These are phyloP conservation scores for Penicillium fuscoglaucum DNA, from an alignment of 2,329 filamentous ascomycete genomes.

Conservation along the genomic window DNA sequence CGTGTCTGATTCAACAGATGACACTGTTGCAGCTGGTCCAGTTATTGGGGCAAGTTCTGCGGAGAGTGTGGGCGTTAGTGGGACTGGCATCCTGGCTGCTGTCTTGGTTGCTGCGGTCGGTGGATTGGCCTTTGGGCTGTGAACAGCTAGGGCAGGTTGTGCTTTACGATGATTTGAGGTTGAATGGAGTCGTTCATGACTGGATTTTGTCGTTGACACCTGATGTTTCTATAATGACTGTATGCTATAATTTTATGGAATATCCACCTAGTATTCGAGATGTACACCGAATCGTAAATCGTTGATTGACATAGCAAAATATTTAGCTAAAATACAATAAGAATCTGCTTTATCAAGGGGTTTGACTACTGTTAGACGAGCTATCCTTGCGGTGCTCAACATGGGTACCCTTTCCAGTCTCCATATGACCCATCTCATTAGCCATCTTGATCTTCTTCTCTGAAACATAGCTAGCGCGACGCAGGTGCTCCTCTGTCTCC, in stretches of 20 bases:
- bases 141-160: not conserved
- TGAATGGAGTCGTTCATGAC: not conserved
- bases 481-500: conserved; percentile 39
- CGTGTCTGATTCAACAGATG: not conserved
- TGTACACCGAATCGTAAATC: not conserved
- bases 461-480: conserved; percentile 27
- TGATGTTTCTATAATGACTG: not conserved
- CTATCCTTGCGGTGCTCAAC: conserved; percentile 21
- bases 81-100: conserved; percentile 5
- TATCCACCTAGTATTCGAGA: not conserved
- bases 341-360: conserved; percentile 11
- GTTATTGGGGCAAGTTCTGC: not conserved
- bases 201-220: not conserved
- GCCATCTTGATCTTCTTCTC: conserved; percentile 18
- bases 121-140: conserved; percentile 20
- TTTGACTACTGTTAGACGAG: conserved; percentile 27
- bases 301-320: not conserved
- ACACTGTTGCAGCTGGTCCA: not conserved
- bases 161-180: too few species aligned
- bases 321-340: not conserved
- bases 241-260: not conserved
- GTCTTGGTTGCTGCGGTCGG: conserved; percentile 11
- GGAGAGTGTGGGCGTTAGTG: not conserved
- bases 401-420: conserved; percentile 23
- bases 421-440: conserved; percentile 14